phyloP scores from a whole-genome alignment of 106 monocot species.

The Dioscorea alata region DNA sequence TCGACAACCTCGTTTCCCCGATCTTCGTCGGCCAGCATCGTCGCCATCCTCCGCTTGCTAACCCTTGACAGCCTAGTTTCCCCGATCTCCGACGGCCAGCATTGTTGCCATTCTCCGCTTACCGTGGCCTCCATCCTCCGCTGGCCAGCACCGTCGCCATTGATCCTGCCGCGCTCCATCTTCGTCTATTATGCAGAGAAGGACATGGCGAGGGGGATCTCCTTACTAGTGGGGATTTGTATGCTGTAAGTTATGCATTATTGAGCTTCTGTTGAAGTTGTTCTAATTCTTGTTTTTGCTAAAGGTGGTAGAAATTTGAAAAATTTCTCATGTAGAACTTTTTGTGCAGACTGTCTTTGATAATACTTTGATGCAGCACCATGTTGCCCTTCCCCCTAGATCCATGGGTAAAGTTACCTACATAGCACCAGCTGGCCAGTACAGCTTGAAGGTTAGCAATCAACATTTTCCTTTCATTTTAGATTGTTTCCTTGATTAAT shows the following conservation, averaged over 20 bases:
- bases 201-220: constrained; percentile 81
- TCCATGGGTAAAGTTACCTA: constrained; percentile 91
- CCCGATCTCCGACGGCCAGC: too few relatives aligned
- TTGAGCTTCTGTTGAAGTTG: too few relatives aligned
- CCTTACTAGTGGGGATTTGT: constrained; percentile 94
- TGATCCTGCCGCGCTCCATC: too few relatives aligned
- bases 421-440: constrained; percentile 90
- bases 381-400: constrained; percentile 90
- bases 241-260: constrained; percentile 69
- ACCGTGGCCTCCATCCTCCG: too few relatives aligned
- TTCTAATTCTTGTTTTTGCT: too few relatives aligned
- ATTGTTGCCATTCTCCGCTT: too few relatives aligned
- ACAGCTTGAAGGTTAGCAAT: constrained; percentile 60
- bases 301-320: background rate
- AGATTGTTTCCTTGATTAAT: background rate
- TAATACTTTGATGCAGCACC: constrained; percentile 92
- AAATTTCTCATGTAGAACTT: background rate
- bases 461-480: background rate
- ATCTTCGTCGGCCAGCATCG: too few relatives aligned
- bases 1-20: too few relatives aligned
- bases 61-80: too few relatives aligned
- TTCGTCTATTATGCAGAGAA: too few relatives aligned
- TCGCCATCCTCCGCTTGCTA: too few relatives aligned
- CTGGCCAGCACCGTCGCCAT: too few relatives aligned
- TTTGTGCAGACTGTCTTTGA: constrained; percentile 76